Evolutionary conservation across 2,329 filamentous ascomycete genomes (phyloP).

Genomic region (Lasiodiplodia theobromae): DNA sequence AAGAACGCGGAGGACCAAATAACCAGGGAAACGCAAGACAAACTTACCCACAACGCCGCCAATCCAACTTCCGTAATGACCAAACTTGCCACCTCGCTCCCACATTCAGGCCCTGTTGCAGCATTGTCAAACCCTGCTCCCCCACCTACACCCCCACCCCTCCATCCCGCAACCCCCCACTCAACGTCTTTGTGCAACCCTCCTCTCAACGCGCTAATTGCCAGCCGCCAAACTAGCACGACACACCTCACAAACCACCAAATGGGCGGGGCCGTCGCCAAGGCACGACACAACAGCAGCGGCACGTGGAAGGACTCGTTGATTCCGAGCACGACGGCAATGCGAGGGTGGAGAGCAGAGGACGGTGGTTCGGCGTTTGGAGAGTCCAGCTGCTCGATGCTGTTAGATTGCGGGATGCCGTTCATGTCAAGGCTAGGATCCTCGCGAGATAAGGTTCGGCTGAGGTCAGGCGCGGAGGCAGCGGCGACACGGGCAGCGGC

Average conservation of each 20-base stretch:
- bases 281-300: slow-evolving; percentile 74
- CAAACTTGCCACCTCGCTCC: slow-evolving; percentile 30
- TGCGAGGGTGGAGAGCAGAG: slow-evolving; percentile 71
- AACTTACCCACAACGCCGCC: slow-evolving; percentile 75
- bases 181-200: slow-evolving; percentile 46
- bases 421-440: neutral
- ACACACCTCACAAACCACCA: slow-evolving; percentile 75
- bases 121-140: slow-evolving; percentile 37
- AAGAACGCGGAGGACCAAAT: neutral
- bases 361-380: neutral
- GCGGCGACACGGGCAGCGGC: slow-evolving; percentile 4
- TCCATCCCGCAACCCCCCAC: slow-evolving; percentile 33
- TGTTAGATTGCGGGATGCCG: neutral
- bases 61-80: slow-evolving; percentile 68
- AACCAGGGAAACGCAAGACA: neutral
- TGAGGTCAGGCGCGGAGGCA: slow-evolving; percentile 5
- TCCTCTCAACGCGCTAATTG: slow-evolving; percentile 50
- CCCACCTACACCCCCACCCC: slow-evolving; percentile 47
- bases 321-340: slow-evolving; percentile 79
- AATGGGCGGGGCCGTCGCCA: slow-evolving; percentile 73
- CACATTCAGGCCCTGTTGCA: slow-evolving; percentile 38
- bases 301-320: slow-evolving; percentile 75
- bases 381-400: neutral
- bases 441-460: slow-evolving; percentile 4
- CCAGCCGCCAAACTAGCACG: slow-evolving; percentile 22